Percentiles rank a stretch among this genome's conserved stretches.
Evolutionary conservation across 2,329 filamentous ascomycete species (phyloP).

Genomic region (Helminthosporium solani): DNA sequence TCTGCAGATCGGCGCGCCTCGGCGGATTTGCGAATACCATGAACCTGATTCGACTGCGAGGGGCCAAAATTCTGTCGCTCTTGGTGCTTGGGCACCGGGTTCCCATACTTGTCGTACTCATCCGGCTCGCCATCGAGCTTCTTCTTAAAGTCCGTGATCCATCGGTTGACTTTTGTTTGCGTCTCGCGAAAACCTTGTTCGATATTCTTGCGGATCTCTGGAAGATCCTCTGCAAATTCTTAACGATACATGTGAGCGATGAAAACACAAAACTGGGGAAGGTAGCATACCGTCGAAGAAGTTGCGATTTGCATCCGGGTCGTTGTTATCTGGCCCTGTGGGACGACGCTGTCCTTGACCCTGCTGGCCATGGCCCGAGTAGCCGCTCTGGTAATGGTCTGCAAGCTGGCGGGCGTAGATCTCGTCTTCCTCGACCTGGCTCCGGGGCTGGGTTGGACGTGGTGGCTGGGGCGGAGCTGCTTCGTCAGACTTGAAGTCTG

Average conservation of each 20-base stretch:
- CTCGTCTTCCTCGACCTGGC: slow-evolving; percentile 87
- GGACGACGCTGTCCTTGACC: slow-evolving; percentile 49
- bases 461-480: slow-evolving; percentile 75
- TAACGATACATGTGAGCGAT: background rate
- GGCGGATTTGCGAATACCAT: slow-evolving; percentile 43
- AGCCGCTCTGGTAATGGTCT: slow-evolving; percentile 70
- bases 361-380: slow-evolving; percentile 37
- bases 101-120: slow-evolving; percentile 57
- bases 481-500: slow-evolving; percentile 52
- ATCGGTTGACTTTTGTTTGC: slow-evolving; percentile 86
- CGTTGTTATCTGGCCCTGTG: slow-evolving; percentile 53
- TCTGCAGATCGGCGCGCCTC: slow-evolving; percentile 70
- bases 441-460: slow-evolving; percentile 64
- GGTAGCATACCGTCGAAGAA: slow-evolving; percentile 72
- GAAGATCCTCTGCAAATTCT: slow-evolving; percentile 72
- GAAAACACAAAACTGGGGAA: background rate
- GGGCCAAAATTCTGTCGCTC: slow-evolving; percentile 43
- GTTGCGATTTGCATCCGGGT: slow-evolving; percentile 66
- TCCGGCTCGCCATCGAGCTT: slow-evolving; percentile 86
- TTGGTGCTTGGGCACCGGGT: slow-evolving; percentile 30
- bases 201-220: slow-evolving; percentile 88
- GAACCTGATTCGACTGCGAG: slow-evolving; percentile 42
- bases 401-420: slow-evolving; percentile 89
- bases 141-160: slow-evolving; percentile 91
- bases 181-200: slow-evolving; percentile 94